These are phyloP conservation scores for Mycena polygramma DNA, from an alignment of 768 basidiomycete species.

Conservation along the genomic window DNA sequence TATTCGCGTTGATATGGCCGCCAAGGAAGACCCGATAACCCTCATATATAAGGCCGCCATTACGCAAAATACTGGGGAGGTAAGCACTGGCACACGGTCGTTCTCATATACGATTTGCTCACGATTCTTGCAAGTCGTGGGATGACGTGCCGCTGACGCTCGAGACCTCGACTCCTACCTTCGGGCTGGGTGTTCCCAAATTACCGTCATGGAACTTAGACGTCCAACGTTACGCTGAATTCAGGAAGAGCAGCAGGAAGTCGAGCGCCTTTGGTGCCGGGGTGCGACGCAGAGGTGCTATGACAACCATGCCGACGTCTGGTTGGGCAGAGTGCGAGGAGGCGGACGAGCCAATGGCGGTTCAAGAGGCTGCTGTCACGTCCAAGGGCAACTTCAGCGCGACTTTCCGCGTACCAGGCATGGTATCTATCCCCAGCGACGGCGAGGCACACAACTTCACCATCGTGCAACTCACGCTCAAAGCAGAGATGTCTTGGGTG, in stretches of 20 bases:
- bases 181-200: constrained; percentile 38
- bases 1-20: constrained; percentile 38
- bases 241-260: background rate
- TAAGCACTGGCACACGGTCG: background rate
- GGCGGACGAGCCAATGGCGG: constrained; percentile 13
- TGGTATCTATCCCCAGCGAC: constrained; percentile 44
- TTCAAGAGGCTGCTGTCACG: constrained; percentile 16
- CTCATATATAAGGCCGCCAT: constrained; percentile 41
- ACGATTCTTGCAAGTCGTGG: constrained; percentile 36
- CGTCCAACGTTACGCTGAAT: background rate
- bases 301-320: background rate
- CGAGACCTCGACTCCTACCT: constrained; percentile 42
- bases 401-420: constrained; percentile 45
- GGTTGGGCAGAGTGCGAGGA: no score
- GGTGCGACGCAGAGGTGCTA: no score
- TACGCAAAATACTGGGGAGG: constrained; percentile 41
- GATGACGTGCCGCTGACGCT: constrained; percentile 39
- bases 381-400: constrained; percentile 45
- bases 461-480: constrained; percentile 41
- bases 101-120: background rate
- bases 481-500: constrained; percentile 45
- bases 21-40: constrained; percentile 34
- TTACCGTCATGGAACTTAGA: constrained; percentile 37
- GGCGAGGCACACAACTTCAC: constrained; percentile 46
- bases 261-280: background rate